Conservation (phyloP, 148 eudicot genomes). For the Arbutus unedo region DNA sequence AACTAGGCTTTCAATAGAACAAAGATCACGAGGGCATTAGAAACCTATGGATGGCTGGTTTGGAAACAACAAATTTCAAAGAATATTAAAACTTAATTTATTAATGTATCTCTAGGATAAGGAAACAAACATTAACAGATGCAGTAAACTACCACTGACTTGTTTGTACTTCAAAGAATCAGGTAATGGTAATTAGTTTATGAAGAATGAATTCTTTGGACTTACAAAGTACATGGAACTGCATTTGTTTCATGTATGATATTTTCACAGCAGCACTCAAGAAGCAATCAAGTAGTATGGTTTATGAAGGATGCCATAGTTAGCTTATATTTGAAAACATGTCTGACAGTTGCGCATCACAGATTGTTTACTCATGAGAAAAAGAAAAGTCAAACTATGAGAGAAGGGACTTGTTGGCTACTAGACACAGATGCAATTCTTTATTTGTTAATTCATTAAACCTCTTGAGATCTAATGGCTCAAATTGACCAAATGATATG, state of each 20-base stretch:
- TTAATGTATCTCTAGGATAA: neutral
- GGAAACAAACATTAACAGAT: neutral
- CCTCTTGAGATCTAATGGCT: neutral
- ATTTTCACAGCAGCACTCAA: neutral
- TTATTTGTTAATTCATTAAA: neutral
- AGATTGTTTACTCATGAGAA: neutral
- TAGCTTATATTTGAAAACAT: neutral
- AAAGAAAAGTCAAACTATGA: neutral
- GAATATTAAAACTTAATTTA: too few species aligned
- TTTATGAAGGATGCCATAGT: neutral
- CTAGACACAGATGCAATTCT: neutral
- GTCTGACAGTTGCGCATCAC: neutral
- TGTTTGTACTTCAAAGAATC: neutral
- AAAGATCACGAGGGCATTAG: too few species aligned
- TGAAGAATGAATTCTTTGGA: neutral
- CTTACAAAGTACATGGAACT: neutral
- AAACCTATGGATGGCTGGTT: too few species aligned
- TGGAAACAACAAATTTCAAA: too few species aligned
- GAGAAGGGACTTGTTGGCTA: neutral
- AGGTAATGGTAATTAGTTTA: neutral
- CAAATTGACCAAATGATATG: neutral
- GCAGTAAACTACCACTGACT: conserved; percentile 2
- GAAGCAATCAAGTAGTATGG: neutral
- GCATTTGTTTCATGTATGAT: neutral
- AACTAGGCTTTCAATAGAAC: too few species aligned